These are phyloP conservation scores for Physcomitrellopsis africana DNA, from an alignment of 225 moss, liverwort and hornwort species.

Conservation along the genomic window DNA sequence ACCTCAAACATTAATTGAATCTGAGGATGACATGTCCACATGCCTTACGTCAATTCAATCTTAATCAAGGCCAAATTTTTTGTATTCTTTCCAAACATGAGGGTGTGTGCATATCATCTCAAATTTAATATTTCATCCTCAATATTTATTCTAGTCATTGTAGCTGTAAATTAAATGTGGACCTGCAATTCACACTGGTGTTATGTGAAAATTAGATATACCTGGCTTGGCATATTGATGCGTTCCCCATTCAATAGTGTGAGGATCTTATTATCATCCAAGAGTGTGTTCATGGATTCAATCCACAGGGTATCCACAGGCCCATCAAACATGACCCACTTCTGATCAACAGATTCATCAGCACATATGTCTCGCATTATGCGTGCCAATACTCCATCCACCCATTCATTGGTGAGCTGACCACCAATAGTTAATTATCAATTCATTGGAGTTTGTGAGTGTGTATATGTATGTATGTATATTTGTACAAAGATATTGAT, in stretches of 20 bases:
- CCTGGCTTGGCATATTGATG: slow-evolving; percentile 81
- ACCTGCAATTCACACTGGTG: too few relatives aligned
- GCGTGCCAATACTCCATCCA: slow-evolving; percentile 74
- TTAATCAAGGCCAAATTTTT: too few relatives aligned
- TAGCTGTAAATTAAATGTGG: too few relatives aligned
- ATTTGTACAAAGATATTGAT: too few relatives aligned
- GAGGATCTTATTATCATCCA: slow-evolving; percentile 85
- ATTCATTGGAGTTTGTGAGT: too few relatives aligned
- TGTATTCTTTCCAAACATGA: too few relatives aligned
- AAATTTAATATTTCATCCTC: too few relatives aligned
- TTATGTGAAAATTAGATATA: too few relatives aligned
- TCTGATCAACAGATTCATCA: slow-evolving; percentile 71
- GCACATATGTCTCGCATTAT: slow-evolving; percentile 81
- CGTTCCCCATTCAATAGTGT: slow-evolving; percentile 80
- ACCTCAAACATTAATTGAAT: slow-evolving; percentile 81
- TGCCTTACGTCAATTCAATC: too few relatives aligned
- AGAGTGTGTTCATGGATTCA: slow-evolving; percentile 86
- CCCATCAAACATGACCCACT: slow-evolving; percentile 91
- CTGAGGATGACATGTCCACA: slow-evolving; percentile 17
- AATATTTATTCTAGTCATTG: too few relatives aligned
- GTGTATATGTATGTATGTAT: too few relatives aligned
- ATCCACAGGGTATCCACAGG: slow-evolving; percentile 88
- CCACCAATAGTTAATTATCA: background rate
- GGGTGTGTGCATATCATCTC: too few relatives aligned
- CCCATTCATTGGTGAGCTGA: slow-evolving; percentile 74